A percentile compares a stretch with the other conserved stretches of the same genome.
phyloP scores from a whole-genome alignment of 2,329 filamentous ascomycete species.

The Sclerotinia glacialis region DNA sequence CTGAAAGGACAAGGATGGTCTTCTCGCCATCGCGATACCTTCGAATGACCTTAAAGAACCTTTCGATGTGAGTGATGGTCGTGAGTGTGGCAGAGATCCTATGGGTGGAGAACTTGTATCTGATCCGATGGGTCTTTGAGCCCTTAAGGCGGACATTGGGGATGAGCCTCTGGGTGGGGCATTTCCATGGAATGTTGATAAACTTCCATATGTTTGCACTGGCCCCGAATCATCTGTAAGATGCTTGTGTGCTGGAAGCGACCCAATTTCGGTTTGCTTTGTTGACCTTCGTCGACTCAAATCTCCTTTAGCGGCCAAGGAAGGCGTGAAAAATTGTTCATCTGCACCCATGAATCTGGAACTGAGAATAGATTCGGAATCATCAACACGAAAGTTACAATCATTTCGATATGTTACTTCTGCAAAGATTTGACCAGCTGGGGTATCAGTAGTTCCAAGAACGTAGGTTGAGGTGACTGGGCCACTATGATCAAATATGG shows the following conservation, averaged over 20 bases:
- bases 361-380: slow-evolving; percentile 85
- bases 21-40: slow-evolving; percentile 53
- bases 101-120: slow-evolving; percentile 58
- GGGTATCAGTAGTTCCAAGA: slow-evolving; percentile 82
- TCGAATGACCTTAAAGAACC: slow-evolving; percentile 48
- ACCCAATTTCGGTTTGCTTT: slow-evolving; percentile 59
- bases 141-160: slow-evolving; percentile 77
- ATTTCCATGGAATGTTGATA: slow-evolving; percentile 86
- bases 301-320: slow-evolving; percentile 48
- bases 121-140: slow-evolving; percentile 60
- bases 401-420: slow-evolving; percentile 82
- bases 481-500: slow-evolving; percentile 61
- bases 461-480: slow-evolving; percentile 71
- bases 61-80: slow-evolving; percentile 37
- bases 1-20: slow-evolving; percentile 85
- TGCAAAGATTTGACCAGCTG: slow-evolving; percentile 78
- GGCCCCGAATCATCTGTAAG: slow-evolving; percentile 53
- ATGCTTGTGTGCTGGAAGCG: slow-evolving; percentile 65
- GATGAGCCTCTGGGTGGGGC: slow-evolving; percentile 75
- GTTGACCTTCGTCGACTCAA: slow-evolving; percentile 42
- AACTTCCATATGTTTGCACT: slow-evolving; percentile 80
- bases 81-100: slow-evolving; percentile 46
- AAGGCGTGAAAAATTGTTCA: slow-evolving; percentile 81
- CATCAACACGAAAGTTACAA: slow-evolving; percentile 87
- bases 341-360: slow-evolving; percentile 91